Base-by-base conservation (phyloP, 495 filamentous ascomycete species). In the Penicillium atrosanguineum region DNA sequence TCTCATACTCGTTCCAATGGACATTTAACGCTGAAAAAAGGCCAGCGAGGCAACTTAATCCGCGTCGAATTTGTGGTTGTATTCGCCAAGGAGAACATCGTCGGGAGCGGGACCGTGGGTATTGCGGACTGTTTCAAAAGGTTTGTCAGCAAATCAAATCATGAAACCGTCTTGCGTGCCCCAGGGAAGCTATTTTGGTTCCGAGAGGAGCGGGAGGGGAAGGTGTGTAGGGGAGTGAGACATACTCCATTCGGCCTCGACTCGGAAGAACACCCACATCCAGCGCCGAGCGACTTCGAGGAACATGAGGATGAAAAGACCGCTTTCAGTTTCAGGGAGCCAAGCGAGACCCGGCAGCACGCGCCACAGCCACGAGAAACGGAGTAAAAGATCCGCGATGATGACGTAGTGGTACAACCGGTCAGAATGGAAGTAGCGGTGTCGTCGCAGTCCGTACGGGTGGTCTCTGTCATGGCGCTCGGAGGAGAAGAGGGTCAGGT, bases 181-280 rank as follows among this genome's bases (percentile, higher is more conserved):
- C 19, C 34, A 42, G 29, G 14, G 21, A 16, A 29, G 14, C 29
- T 46, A 40, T 16, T 42, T 52, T 46, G 50, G 36, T 44, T 23
- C 38, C 16, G 25, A 9, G 47, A 37, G 50, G 36, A 37, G 26
- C 15, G 40, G 41, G 42, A 31, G 20, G 6, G 41, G 42, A 26
- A 16, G 6, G 3, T 52, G 42, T 21, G 34, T 39, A 36, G 45
- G 31, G 28, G 26, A 53, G 25, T 31, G 37, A 44, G 39, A 73
- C 74, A 69, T 61, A 84, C 90, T 80, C 87, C 87, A 95, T 76
- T 98, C 94, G 19, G 89, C 88, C 77, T 98, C 94, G 20, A 91
- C 84, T 3, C 94, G 83, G 67, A 97, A 91, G 71, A 97, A 97
- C 42, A 94, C 89, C 94, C 94, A 98, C 60, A 97, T 81, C 91